Conservation (phyloP, 192 early-diverging fungal species). For the Rhizoclosmatium sp. region DNA sequence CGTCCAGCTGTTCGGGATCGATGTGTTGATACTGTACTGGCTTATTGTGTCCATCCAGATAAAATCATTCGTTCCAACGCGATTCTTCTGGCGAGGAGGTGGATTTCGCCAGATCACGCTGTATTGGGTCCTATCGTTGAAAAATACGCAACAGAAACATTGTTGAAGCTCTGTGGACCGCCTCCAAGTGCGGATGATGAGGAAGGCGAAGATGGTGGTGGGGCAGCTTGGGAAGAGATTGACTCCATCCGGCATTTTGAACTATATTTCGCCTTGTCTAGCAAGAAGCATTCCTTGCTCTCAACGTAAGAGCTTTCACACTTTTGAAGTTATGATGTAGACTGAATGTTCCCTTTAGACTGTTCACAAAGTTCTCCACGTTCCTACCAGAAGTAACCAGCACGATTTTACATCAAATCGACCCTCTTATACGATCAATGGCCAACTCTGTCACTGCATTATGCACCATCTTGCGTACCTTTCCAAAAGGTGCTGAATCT, state of each 20-base stretch:
- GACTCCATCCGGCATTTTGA: constrained; percentile 74
- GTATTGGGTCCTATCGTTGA: constrained; percentile 53
- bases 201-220: constrained; percentile 35
- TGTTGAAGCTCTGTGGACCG: not conserved
- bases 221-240: constrained; percentile 58
- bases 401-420: constrained; percentile 65
- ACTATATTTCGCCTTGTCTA: constrained; percentile 78
- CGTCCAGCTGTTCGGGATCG: constrained; percentile 62
- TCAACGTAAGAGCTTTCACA: constrained; percentile 55
- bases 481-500: constrained; percentile 75
- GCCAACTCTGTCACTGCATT: constrained; percentile 49
- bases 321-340: not conserved
- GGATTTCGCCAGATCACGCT: constrained; percentile 62
- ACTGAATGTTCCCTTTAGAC: constrained; percentile 39
- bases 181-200: constrained; percentile 17
- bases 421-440: constrained; percentile 73
- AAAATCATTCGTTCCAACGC: constrained; percentile 63
- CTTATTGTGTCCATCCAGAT: constrained; percentile 56
- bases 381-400: constrained; percentile 52
- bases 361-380: constrained; percentile 59
- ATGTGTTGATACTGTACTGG: constrained; percentile 64
- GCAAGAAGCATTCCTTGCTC: constrained; percentile 75
- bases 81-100: constrained; percentile 67
- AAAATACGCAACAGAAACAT: constrained; percentile 48
- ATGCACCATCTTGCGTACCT: constrained; percentile 62